These are phyloP conservation scores for Oryza meyeriana DNA, from an alignment of 176 grass and related monocot species.

Conservation along the genomic window DNA sequence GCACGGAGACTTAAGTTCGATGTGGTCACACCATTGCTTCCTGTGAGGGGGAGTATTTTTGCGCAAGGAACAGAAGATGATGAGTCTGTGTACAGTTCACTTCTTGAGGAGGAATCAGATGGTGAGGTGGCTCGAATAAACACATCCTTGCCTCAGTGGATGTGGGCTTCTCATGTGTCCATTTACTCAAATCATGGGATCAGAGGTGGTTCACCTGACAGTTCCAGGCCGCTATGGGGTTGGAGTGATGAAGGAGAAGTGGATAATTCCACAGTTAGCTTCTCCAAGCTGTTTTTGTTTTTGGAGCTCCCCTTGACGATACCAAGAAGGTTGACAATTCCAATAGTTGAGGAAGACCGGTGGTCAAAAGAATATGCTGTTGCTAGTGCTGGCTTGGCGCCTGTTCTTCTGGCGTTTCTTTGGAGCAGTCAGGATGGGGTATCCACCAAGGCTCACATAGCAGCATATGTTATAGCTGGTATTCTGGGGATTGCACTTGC, in stretches of 20 bases:
- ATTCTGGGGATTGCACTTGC: slow-evolving; percentile 57
- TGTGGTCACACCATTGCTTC: slow-evolving; percentile 78
- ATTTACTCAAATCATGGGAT: slow-evolving; percentile 90
- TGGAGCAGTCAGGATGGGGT: slow-evolving; percentile 60
- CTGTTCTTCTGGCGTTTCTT: slow-evolving; percentile 75
- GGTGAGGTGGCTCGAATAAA: slow-evolving; percentile 46
- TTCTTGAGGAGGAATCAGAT: slow-evolving; percentile 70
- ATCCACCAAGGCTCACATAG: slow-evolving; percentile 36
- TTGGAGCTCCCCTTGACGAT: slow-evolving; percentile 85
- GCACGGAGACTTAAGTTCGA: slow-evolving; percentile 80
- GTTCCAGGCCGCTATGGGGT: slow-evolving; percentile 88
- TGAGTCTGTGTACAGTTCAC: slow-evolving; percentile 71
- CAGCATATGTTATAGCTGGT: slow-evolving; percentile 49
- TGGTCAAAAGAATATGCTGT: slow-evolving; percentile 91
- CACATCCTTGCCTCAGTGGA: slow-evolving; percentile 90
- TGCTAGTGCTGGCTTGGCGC: slow-evolving; percentile 68
- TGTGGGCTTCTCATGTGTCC: slow-evolving; percentile 98
- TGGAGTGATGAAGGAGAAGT: slow-evolving; percentile 85
- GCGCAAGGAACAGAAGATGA: slow-evolving; percentile 61
- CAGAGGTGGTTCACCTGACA: slow-evolving; percentile 55
- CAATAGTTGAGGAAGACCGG: slow-evolving; percentile 78
- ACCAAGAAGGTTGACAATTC: slow-evolving; percentile 92
- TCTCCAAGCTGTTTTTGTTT: slow-evolving; percentile 67
- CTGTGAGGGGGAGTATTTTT: slow-evolving; percentile 85
- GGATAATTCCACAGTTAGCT: slow-evolving; percentile 41